phyloP scores from a whole-genome alignment of 2,329 filamentous ascomycete species.

The Xylaria polymorpha region DNA sequence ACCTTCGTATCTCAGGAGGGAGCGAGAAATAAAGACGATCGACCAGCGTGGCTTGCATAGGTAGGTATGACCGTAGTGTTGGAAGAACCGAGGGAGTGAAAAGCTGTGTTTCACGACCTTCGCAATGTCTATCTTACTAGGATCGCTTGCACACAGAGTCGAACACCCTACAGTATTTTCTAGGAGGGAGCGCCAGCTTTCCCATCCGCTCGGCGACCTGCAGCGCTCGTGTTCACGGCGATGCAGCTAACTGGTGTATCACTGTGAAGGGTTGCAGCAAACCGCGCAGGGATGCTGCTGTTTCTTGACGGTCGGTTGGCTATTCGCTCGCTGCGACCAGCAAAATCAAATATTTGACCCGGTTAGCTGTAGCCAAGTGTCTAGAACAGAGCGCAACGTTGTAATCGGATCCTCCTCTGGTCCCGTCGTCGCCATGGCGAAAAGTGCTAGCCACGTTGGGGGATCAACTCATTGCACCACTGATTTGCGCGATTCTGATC shows the following conservation, averaged over 20 bases:
- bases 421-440: slow-evolving; percentile 21
- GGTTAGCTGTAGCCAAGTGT: slow-evolving; percentile 36
- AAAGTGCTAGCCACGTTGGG: slow-evolving; percentile 26
- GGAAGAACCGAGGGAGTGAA: neutral
- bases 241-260: slow-evolving; percentile 39
- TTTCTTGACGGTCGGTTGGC: slow-evolving; percentile 20
- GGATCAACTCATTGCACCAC: slow-evolving; percentile 27
- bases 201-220: slow-evolving; percentile 42
- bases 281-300: slow-evolving; percentile 27
- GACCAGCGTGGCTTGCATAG: slow-evolving; percentile 29
- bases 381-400: slow-evolving; percentile 34
- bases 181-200: slow-evolving; percentile 26
- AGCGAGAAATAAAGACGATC: slow-evolving; percentile 7
- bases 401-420: slow-evolving; percentile 24
- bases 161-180: slow-evolving; percentile 37
- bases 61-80: slow-evolving; percentile 1
- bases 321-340: slow-evolving; percentile 27
- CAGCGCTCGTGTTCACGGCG: slow-evolving; percentile 40
- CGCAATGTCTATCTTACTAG: slow-evolving; percentile 10
- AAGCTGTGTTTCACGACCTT: slow-evolving; percentile 16
- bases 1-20: slow-evolving; percentile 25
- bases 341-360: slow-evolving; percentile 21
- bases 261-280: slow-evolving; percentile 26
- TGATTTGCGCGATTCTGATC: slow-evolving; percentile 13
- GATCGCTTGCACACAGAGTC: slow-evolving; percentile 30